Evolutionary conservation across 805 yeast species (phyloP).

Genomic region (Debaryomyces tyrocola): DNA sequence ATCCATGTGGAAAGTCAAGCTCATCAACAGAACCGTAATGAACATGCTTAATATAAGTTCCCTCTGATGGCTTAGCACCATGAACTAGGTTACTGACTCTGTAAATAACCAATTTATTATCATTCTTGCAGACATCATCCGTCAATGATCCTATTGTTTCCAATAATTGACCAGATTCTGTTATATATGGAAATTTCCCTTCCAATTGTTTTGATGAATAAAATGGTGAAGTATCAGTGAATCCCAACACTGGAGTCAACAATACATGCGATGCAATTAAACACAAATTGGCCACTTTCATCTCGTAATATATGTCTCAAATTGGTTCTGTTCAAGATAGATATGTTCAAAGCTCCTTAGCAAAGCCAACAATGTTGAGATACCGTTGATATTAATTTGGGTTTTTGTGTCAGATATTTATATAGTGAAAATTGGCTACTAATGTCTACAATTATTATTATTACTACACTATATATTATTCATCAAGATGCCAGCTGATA

Average conservation of each 20-base stretch:
- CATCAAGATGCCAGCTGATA: conserved; percentile 36
- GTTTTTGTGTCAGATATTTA: conserved; percentile 2
- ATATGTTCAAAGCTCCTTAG: neutral
- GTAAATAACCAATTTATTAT: conserved; percentile 21
- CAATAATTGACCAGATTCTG: conserved; percentile 19
- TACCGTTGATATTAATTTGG: neutral
- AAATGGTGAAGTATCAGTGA: conserved; percentile 24
- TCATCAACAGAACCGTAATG: conserved; percentile 16
- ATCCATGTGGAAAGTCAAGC: conserved; percentile 17
- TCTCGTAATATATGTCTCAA: neutral
- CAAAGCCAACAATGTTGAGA: neutral
- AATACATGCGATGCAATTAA: conserved; percentile 7
- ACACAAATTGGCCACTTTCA: conserved; percentile 2
- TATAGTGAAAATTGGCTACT: neutral
- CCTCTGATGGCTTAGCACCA: conserved; percentile 2
- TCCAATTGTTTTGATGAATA: conserved; percentile 15
- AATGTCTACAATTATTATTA: neutral
- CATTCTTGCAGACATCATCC: conserved; percentile 16
- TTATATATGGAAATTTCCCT: conserved; percentile 18
- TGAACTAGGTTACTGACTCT: conserved; percentile 21
- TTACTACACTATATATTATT: neutral
- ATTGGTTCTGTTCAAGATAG: neutral
- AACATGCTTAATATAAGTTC: conserved; percentile 17
- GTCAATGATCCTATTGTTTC: conserved; percentile 15
- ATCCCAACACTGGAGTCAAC: conserved; percentile 15